Evolutionary conservation across 2,329 filamentous ascomycete species (phyloP), one percentile per base, ranked within the genome.

Genomic region (Cladosporium sp.): DNA sequence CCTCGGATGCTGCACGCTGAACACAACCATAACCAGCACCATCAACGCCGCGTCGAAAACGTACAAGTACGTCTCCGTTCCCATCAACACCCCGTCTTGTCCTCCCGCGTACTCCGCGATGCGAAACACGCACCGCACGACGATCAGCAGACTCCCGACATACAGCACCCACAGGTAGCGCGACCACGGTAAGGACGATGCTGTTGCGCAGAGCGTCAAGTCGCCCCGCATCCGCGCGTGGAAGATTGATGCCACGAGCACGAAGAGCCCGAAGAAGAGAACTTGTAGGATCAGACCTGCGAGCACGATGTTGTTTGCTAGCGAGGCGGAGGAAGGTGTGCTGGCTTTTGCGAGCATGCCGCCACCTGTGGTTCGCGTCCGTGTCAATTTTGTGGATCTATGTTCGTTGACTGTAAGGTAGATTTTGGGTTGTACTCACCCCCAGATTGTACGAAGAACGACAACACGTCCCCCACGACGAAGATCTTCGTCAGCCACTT

Each of bases 231-330:
- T 4, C 3, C 76, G 69, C 3, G 57, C 48, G 57, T 83, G 75
- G 66, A 82, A 82, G 1, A 77, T 54, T 1, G 71, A 58, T 0
- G 78, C 72, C 2, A 74, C 72, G 4, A 74, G 52, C 34, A 79
- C 65, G 59, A 85, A 85, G 37, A 83, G 65, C 16, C 71, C 72
- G 56, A 85, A 83, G 54, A 79, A 74, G 41, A 80, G 34, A 18
- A 85, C 72, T 61, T 85, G 82, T n/a, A 83, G 63, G 32, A 78
- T 62, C 2, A 85, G 67, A 2, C 82, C 82, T 1, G 59, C 75
- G 8, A 84, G 65, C n/a, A 84, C 74, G 43, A 84, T 68, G n/a
- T 75, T 72, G 58, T 79, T 41, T 13, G 18, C 34, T 7, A 48
- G 45, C 16, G 18, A 35, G 10, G 11, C 33, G 13, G 16, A 9